Percentiles rank a stretch among this genome's conserved stretches.
These are phyloP conservation scores for Neostapfia colusana DNA, from an alignment of 176 grass and related monocot species.

Conservation along the genomic window DNA sequence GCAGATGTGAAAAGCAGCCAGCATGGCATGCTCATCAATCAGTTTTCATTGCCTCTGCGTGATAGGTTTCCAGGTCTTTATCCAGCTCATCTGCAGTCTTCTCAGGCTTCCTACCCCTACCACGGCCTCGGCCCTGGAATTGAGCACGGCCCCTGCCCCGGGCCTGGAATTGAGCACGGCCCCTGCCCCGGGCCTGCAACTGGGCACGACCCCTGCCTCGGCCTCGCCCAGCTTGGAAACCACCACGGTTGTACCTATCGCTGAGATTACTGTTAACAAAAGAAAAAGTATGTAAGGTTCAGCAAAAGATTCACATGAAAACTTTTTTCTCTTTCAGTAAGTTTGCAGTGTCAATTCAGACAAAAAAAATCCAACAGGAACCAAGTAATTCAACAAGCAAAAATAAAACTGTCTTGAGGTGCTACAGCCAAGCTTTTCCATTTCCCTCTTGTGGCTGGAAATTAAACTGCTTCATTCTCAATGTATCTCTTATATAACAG, in stretches of 20 bases:
- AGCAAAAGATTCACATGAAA: background rate
- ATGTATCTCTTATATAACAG: background rate
- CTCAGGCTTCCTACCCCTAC: constrained; percentile 51
- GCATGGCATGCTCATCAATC: constrained; percentile 35
- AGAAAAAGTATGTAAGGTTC: background rate
- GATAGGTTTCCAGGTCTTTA: constrained; percentile 77
- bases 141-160: constrained; percentile 37
- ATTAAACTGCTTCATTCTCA: too few relatives aligned
- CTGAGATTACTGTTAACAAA: constrained; percentile 14
- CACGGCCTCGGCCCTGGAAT: constrained; percentile 42
- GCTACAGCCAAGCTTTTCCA: background rate
- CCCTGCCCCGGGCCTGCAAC: constrained; percentile 24
- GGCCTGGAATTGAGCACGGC: constrained; percentile 10
- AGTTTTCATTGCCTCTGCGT: constrained; percentile 65
- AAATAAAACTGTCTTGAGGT: background rate
- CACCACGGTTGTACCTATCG: constrained; percentile 49
- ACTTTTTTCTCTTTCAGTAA: background rate
- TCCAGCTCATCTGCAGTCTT: constrained; percentile 81
- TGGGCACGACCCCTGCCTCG: constrained; percentile 31
- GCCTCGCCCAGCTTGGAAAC: constrained; percentile 48
- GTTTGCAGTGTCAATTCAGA: background rate
- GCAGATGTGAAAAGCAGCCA: background rate
- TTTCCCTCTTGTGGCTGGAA: background rate
- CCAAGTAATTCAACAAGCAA: background rate
- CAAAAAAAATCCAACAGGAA: background rate